A percentile compares a stretch with the other conserved stretches of the same genome.
Evolutionary conservation across 75 land plant species (phyloP).

Genomic region (Chamaecyparis obtusa): DNA sequence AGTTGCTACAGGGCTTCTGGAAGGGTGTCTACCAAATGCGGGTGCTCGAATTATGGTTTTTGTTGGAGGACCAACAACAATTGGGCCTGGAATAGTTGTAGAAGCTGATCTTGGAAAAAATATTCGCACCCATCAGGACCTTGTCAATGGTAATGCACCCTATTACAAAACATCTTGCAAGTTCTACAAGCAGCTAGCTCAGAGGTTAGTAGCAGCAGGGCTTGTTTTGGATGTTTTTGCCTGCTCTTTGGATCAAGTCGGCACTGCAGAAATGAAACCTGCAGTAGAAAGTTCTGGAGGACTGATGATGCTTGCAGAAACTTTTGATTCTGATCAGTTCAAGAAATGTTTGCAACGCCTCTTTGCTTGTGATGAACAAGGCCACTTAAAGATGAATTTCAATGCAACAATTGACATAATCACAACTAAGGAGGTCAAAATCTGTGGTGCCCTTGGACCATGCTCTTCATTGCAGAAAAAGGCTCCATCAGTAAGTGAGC

Average conservation of each 20-base stretch:
- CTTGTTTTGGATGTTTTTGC: constrained; percentile 92
- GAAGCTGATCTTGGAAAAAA: constrained; percentile 57
- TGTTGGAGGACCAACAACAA: constrained; percentile 87
- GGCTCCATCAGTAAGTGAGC: constrained; percentile 69
- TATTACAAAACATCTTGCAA: constrained; percentile 53
- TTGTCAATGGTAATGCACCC: constrained; percentile 60
- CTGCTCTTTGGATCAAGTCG: constrained; percentile 96
- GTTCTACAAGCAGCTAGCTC: constrained; percentile 63
- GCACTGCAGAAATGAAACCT: constrained; percentile 70
- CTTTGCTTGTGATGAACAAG: constrained; percentile 62
- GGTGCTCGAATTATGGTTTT: constrained; percentile 93
- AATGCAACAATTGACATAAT: constrained; percentile 88
- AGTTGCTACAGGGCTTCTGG: constrained; percentile 74
- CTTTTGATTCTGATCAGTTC: constrained; percentile 92
- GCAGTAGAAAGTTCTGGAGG: constrained; percentile 90
- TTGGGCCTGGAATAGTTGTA: constrained; percentile 91
- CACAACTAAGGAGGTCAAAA: constrained; percentile 77
- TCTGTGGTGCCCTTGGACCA: constrained; percentile 95
- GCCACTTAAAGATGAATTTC: constrained; percentile 79
- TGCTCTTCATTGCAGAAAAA: constrained; percentile 69
- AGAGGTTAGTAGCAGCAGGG: constrained; percentile 52
- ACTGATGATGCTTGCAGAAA: constrained; percentile 78
- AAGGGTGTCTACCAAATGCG: constrained; percentile 50
- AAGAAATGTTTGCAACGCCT: constrained; percentile 72
- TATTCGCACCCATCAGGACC: constrained; percentile 83